Conservation (phyloP, 148 eudicot genomes). For the Cornus kousa region DNA sequence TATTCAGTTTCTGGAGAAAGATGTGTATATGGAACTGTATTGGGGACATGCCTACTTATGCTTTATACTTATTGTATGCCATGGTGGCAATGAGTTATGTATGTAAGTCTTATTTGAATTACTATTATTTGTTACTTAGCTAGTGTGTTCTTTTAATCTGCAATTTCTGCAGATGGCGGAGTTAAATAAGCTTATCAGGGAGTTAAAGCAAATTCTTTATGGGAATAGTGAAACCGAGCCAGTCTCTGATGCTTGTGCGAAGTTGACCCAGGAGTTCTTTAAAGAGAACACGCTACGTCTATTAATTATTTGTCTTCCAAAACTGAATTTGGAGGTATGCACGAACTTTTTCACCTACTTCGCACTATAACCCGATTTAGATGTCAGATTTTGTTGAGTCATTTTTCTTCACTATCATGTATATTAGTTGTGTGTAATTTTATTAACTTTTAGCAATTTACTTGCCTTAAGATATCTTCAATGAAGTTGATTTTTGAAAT, state of each 20-base stretch:
- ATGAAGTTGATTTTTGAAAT: neutral
- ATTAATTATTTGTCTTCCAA: constrained; percentile 66
- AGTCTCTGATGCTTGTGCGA: constrained; percentile 83
- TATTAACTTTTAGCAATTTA: neutral
- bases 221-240: constrained; percentile 95
- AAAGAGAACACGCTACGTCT: constrained; percentile 75
- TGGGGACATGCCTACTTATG: neutral
- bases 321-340: constrained; percentile 79
- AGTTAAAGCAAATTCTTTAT: constrained; percentile 72
- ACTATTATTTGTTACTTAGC: neutral
- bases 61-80: neutral
- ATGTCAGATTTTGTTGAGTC: neutral
- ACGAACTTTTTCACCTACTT: neutral
- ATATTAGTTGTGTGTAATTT: neutral
- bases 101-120: neutral
- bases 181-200: constrained; percentile 67
- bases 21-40: neutral
- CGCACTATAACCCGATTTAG: neutral
- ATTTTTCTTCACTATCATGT: neutral
- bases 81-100: neutral
- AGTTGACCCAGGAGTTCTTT: constrained; percentile 92
- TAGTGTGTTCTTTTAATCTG: neutral
- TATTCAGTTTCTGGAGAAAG: neutral
- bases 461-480: neutral
- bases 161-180: constrained; percentile 53